A percentile compares a stretch with the other conserved stretches of the same genome.
Conservation (phyloP, 768 basidiomycete species). For the Neoboletus magnificus region DNA sequence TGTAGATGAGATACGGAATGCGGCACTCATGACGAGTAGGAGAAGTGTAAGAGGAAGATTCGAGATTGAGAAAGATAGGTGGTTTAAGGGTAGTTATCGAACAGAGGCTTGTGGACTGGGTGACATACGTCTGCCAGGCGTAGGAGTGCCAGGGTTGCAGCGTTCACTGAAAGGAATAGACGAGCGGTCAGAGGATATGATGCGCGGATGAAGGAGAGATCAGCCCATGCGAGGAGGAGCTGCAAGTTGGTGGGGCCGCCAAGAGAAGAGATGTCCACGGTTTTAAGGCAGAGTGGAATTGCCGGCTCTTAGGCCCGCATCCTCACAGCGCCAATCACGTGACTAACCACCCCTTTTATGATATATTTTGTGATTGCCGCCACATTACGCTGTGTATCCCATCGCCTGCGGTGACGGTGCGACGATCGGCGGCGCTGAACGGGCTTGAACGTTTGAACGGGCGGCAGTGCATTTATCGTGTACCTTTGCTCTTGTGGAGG, state of each 20-base stretch:
- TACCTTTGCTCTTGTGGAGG: background rate
- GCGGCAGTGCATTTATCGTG: background rate
- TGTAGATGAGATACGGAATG: constrained; percentile 68
- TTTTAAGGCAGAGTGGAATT: constrained; percentile 6
- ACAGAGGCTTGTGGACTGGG: background rate
- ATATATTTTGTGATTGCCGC: background rate
- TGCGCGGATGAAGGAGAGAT: background rate
- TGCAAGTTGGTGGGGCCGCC: background rate
- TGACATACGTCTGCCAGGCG: constrained; percentile 24
- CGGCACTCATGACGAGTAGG: constrained; percentile 33
- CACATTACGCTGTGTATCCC: background rate
- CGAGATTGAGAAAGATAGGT: background rate
- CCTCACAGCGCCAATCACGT: constrained; percentile 13
- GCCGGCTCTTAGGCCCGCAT: constrained; percentile 9
- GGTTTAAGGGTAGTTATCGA: constrained; percentile 11
- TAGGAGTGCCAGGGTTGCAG: constrained; percentile 20
- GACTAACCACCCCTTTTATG: background rate
- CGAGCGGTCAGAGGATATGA: background rate
- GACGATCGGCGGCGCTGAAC: background rate
- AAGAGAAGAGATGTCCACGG: background rate
- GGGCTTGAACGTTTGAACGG: background rate
- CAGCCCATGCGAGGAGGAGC: constrained; percentile 16
- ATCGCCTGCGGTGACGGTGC: constrained; percentile 3
- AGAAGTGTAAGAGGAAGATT: background rate
- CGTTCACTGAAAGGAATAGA: background rate